Conservation (phyloP, 208 protist species). For the Leishmania guyanensis region DNA sequence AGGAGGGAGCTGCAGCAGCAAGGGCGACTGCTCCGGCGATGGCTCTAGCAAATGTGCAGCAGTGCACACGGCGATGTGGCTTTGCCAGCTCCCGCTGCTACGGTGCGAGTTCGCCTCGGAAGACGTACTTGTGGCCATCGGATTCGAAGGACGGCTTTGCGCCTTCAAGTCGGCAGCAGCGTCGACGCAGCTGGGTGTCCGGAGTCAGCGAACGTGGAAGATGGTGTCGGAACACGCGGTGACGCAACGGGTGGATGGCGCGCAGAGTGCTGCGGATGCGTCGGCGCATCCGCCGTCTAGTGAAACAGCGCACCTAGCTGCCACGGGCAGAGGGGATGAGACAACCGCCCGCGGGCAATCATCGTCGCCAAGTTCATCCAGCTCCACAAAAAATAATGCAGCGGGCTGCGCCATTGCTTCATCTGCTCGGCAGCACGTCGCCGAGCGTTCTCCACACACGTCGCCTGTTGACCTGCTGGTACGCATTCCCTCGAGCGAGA, state of each 20-base stretch:
- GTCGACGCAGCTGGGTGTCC: neutral
- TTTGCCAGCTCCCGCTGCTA: constrained; percentile 20
- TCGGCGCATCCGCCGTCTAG: neutral
- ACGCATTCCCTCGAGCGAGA: neutral
- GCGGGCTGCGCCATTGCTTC: neutral
- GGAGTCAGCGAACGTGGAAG: neutral
- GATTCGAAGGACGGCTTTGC: constrained; percentile 24
- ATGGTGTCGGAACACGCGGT: neutral
- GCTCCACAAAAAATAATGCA: neutral
- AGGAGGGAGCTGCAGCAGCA: neutral
- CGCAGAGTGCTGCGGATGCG: neutral
- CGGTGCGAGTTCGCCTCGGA: constrained; percentile 21
- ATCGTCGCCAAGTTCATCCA: neutral
- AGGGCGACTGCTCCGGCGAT: neutral
- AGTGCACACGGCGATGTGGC: constrained; percentile 1
- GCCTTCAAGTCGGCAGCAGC: constrained; percentile 10
- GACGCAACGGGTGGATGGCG: neutral
- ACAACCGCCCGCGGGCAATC: neutral
- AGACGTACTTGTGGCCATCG: constrained; percentile 6
- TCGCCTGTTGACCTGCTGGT: constrained; percentile 12
- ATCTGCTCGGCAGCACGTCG: neutral
- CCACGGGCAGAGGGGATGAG: neutral
- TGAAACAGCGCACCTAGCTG: neutral
- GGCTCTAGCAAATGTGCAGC: neutral
- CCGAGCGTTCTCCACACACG: neutral